phyloP scores from a whole-genome alignment of 2,329 filamentous ascomycete genomes.

The Arthroderma uncinatum region DNA sequence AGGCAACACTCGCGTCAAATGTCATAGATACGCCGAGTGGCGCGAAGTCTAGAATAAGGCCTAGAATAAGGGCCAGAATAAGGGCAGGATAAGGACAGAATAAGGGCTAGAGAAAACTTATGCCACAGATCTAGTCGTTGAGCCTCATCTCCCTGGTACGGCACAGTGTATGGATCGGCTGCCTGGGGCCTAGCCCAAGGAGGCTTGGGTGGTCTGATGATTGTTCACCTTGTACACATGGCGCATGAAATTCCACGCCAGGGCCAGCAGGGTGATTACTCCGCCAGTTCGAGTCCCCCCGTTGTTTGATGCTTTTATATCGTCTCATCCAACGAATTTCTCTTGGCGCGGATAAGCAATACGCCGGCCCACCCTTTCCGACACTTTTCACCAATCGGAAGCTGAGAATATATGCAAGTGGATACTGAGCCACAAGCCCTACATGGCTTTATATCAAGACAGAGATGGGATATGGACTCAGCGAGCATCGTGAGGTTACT shows the following conservation, averaged over 20 bases:
- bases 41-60: background rate
- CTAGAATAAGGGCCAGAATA: too few relatives aligned
- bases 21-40: background rate
- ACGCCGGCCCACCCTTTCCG: background rate
- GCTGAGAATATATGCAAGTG: background rate
- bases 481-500: background rate
- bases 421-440: too few relatives aligned
- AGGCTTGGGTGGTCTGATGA: background rate
- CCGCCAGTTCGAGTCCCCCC: too few relatives aligned
- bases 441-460: too few relatives aligned
- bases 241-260: background rate
- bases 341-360: background rate
- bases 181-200: background rate
- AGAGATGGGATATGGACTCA: too few relatives aligned
- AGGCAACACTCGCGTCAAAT: background rate
- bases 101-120: background rate
- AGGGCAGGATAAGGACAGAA: background rate
- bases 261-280: too few relatives aligned
- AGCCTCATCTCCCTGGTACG: background rate
- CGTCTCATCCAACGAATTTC: background rate
- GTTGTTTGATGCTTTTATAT: background rate
- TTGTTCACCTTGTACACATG: background rate
- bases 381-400: background rate
- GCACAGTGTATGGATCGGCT: background rate
- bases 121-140: background rate